These are phyloP conservation scores for Penicillium sp. DNA, from an alignment of 2,329 filamentous ascomycete species.

Conservation along the genomic window DNA sequence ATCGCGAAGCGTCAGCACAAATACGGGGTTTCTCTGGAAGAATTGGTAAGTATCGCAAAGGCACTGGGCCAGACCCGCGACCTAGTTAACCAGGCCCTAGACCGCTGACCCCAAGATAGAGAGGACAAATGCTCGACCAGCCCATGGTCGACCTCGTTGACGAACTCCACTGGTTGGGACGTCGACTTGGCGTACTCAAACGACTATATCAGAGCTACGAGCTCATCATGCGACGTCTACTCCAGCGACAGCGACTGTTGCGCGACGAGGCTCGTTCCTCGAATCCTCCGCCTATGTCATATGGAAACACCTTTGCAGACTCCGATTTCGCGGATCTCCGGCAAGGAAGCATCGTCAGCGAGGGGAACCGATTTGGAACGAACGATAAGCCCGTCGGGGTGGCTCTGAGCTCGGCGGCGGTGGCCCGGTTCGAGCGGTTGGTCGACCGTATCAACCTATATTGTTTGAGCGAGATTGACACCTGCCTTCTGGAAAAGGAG, in stretches of 20 bases:
- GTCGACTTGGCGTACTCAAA: constrained; percentile 66
- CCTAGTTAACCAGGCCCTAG: background rate
- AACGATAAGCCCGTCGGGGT: constrained; percentile 46
- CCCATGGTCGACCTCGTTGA: constrained; percentile 54
- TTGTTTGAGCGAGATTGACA: constrained; percentile 67
- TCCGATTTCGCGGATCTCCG: constrained; percentile 50
- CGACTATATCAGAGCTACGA: constrained; percentile 68
- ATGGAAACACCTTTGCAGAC: constrained; percentile 35
- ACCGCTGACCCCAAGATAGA: constrained; percentile 40
- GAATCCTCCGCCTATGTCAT: constrained; percentile 25
- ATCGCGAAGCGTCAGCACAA: constrained; percentile 63
- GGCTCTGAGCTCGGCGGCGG: constrained; percentile 54
- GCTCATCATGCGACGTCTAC: constrained; percentile 65
- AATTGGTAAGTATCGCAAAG: constrained; percentile 49
- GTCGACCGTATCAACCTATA: constrained; percentile 67
- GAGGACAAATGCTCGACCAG: constrained; percentile 61
- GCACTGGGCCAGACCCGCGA: background rate
- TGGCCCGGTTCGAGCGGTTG: constrained; percentile 65
- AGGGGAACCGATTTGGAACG: constrained; percentile 28
- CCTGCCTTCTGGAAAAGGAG: constrained; percentile 72
- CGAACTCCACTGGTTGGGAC: constrained; percentile 64
- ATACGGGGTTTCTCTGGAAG: constrained; percentile 56
- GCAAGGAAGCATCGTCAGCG: constrained; percentile 35
- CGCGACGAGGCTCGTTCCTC: constrained; percentile 43
- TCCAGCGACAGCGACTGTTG: constrained; percentile 57